A percentile compares a stretch with the other conserved stretches of the same genome.
phyloP scores from a whole-genome alignment of 768 basidiomycete genomes.

The Amanita brunnescens region DNA sequence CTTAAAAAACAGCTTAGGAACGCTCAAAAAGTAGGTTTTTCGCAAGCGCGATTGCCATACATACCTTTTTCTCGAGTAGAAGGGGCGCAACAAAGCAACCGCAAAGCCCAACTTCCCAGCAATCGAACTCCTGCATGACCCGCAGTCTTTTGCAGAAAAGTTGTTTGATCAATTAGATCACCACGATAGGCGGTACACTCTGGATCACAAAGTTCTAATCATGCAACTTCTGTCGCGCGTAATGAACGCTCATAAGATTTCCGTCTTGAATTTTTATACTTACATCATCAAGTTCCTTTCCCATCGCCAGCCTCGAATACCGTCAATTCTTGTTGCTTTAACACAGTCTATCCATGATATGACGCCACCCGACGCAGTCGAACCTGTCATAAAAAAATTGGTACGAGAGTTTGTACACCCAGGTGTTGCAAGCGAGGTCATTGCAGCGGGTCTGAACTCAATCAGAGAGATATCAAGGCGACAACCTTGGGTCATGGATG shows the following conservation, averaged over 20 bases:
- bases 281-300: constrained; percentile 93
- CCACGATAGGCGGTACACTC: constrained; percentile 90
- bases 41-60: not conserved
- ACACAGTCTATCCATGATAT: constrained; percentile 94
- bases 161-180: constrained; percentile 76
- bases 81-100: constrained; percentile 23
- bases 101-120: constrained; percentile 76
- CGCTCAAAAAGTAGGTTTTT: constrained; percentile 56
- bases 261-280: constrained; percentile 90
- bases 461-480: constrained; percentile 91
- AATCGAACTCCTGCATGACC: constrained; percentile 86
- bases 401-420: constrained; percentile 97
- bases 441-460: constrained; percentile 93
- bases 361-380: constrained; percentile 87
- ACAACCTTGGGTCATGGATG: constrained; percentile 97
- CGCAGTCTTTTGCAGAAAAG: constrained; percentile 92
- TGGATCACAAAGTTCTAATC: constrained; percentile 94
- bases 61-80: constrained; percentile 17
- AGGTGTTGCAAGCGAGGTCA: constrained; percentile 91
- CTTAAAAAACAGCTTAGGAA: constrained; percentile 61
- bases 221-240: constrained; percentile 96
- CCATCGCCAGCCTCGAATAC: constrained; percentile 86
- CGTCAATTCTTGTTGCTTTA: constrained; percentile 86
- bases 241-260: constrained; percentile 88
- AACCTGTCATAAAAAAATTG: constrained; percentile 84